Base-by-base conservation (phyloP, 1,284 basidiomycete genomes). In the Boletus semigastroideus region DNA sequence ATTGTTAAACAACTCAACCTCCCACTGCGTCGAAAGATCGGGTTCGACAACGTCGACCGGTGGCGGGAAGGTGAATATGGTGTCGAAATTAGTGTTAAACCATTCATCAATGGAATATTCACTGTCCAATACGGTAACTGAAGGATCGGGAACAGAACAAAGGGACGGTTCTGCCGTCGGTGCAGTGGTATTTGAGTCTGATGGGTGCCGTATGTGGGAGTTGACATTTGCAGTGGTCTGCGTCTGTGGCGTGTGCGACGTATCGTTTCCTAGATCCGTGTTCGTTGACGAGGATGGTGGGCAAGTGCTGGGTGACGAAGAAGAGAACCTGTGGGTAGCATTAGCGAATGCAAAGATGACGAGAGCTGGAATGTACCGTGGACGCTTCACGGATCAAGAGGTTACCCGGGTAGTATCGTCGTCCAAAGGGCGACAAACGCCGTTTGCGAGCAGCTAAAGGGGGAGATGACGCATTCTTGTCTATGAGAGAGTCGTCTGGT, bases 181-280 rank as follows among this genome's bases (percentile, higher is more conserved):
- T 42, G 11, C n/a, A 17, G 11, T n/a, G 1, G 49, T 25, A 8
- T 63, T 60, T 9, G 53, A 42, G 37, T 71, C 66, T 0, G 75
- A 74, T 1, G 71, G 41, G 4, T 64, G 60, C 31, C 72, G 68
- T 51, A 73, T 72, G n/a, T 60, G 60, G 3, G 34, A 5, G 1
- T 39, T 22, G 25, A 11, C 10, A 19, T 37, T 11, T 4, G 40
- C 1, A 8, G 17, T 10, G 25, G 3, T 19, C 9, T 19, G 9
- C 1, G 28, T 10, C 4, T 10, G 1, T 14, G 19, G 25, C 22
- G 39, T 19, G 1, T 3, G 22, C 5, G 22, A 2, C 1, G 8
- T 33, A n/a, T 45, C n/a, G 31, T 16, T 25, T 1, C 39, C 34
- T 20, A 30, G 20, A 0, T 46, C 40, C 13, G 40, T 3, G 3